Evolutionary conservation across 1,284 basidiomycete species (phyloP).

Genomic region (Ustilago loliicola): DNA sequence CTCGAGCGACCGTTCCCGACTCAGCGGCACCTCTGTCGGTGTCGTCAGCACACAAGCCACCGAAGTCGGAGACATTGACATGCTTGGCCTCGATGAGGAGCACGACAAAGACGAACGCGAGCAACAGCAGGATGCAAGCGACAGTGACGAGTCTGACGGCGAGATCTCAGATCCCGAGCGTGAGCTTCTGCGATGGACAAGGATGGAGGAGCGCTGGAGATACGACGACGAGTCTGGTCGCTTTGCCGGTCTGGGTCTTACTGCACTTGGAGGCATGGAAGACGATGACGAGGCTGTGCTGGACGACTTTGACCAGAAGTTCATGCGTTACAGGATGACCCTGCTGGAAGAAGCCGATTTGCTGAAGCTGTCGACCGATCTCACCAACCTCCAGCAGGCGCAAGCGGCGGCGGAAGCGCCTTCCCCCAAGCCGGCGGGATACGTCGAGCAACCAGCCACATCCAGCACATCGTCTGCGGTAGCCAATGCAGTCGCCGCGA

Average conservation of each 20-base stretch:
- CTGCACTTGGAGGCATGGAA: conserved; percentile 69
- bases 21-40: conserved; percentile 45
- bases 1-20: conserved; percentile 56
- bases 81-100: conserved; percentile 47
- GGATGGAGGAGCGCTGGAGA: conserved; percentile 64
- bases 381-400: conserved; percentile 67
- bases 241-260: conserved; percentile 67
- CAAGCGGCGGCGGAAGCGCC: conserved; percentile 63
- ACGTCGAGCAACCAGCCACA: conserved; percentile 41
- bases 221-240: conserved; percentile 69
- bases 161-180: conserved; percentile 26
- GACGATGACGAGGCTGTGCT: conserved; percentile 69
- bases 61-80: conserved; percentile 57
- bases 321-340: conserved; percentile 69
- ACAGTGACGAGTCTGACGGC: conserved; percentile 29
- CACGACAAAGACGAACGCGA: conserved; percentile 32
- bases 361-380: conserved; percentile 67
- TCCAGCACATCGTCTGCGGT: conserved; percentile 25
- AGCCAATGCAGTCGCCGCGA: conserved; percentile 23
- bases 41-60: conserved; percentile 62
- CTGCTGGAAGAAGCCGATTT: conserved; percentile 67
- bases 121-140: conserved; percentile 18
- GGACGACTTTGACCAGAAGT: conserved; percentile 69
- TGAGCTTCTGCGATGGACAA: conserved; percentile 44
- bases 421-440: conserved; percentile 51